Conservation (phyloP, 331 rosid genomes). For the Cydonia oblonga region DNA sequence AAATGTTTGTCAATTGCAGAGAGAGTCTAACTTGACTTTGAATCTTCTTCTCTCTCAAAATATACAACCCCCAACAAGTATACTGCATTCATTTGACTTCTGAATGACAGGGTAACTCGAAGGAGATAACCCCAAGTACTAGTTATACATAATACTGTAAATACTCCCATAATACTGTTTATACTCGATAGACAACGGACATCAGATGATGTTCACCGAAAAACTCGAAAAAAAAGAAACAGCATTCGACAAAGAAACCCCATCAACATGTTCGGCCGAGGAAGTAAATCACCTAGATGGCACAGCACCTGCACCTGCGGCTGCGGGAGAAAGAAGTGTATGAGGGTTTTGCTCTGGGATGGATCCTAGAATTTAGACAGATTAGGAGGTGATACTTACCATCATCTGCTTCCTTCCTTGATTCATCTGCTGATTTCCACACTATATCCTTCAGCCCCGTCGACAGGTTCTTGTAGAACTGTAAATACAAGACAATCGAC, state of each 20-base stretch:
- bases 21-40: background rate
- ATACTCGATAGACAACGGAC: background rate
- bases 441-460: conserved; percentile 83
- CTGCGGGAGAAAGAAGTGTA: background rate
- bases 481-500: conserved; percentile 16
- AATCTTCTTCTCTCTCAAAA: background rate
- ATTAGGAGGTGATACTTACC: conserved; percentile 35
- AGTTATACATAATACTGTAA: too few relatives aligned
- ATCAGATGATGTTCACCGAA: background rate
- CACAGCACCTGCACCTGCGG: background rate
- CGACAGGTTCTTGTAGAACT: conserved; percentile 75
- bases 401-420: conserved; percentile 33
- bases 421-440: conserved; percentile 65
- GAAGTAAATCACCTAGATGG: conserved; percentile 3
- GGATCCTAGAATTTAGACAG: background rate
- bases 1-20: background rate
- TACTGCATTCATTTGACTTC: too few relatives aligned
- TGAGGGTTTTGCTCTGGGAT: background rate
- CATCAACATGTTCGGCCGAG: background rate
- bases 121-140: background rate
- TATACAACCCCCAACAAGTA: background rate
- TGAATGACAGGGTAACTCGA: background rate
- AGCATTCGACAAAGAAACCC: background rate
- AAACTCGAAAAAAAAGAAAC: background rate
- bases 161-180: too few relatives aligned